Base-by-base conservation (phyloP, 352 stramenopile genomes). In the Phytophthora boehmeriae region DNA sequence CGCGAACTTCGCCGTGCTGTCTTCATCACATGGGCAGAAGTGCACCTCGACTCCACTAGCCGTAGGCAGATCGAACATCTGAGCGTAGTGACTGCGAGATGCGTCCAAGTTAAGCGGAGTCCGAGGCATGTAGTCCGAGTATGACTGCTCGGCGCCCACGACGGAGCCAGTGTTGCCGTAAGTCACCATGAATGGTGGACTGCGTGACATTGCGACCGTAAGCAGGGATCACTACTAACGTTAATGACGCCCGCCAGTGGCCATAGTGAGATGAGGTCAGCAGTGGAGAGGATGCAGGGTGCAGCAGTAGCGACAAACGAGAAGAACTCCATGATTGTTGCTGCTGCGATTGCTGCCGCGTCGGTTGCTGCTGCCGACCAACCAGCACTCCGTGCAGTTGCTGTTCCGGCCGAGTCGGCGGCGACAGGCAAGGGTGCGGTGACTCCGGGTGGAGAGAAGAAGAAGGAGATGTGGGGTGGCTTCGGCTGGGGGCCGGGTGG, bases 1-100 rank as follows among this genome's bases (percentile, higher is more conserved):
- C 23, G 68, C 54, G 61, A 83, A 84, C 52, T 81, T 83, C 13
- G 38, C 8, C 0, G 38, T 44, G 38, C 38, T 16, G 38, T 44
- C 38, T 16, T 44, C 38, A 16, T 44, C 38, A 16, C 38, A 44
- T 4, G 22, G 38, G 4, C 38, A 9, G 38, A 44, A 44, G 38
- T 44, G 38, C 3, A 16, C 38, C 38, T 44, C 38, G 5, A 44
- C 38, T 6, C 38, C 38, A 17, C 38, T 44, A 16, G 38, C 38
- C 14, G 38, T 22, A 16, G 38, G 38, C 38, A 44, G 38, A 16
- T 44, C 38, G 38, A 79, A 81, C 70, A 85, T 85, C 44, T 86
- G 78, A 67, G 85, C 86, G 72, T 86, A 88, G 63, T 76, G 82
- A 11, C 63, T 72, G 50, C 70, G 66, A 8, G 56, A 64, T 35